Base-by-base conservation (phyloP, 2,329 filamentous ascomycete species). In the Hypoxylon sp. region DNA sequence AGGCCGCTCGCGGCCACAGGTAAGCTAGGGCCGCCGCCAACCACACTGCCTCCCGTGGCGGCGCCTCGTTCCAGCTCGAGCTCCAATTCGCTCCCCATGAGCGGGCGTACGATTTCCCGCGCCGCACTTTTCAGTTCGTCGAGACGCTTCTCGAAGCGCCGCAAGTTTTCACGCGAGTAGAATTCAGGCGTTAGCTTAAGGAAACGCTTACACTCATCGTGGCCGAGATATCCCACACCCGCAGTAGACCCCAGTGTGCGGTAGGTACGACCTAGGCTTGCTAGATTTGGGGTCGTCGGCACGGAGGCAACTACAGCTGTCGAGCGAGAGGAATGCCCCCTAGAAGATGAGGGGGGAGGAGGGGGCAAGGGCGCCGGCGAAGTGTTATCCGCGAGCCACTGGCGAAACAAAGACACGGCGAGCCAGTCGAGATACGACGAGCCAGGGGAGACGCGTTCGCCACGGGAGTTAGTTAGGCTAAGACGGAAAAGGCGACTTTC, bases 371-470 rank as follows among this genome's bases (percentile, higher is more conserved):
- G 87, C 3, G 89, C 85, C 0, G 92, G 90, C 1, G 91, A 90
- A 4, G 92, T 97, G 76, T 93, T 94, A 72, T 97, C 94, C 3
- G 93, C 92, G 6, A 97, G 83, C 93, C 94, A 97, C 77, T 97
- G 93, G 3, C 94, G 87, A 79, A 97, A 98, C 11, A 97, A 82
- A 43, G 88, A 92, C 50, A 97, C 87, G 17, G 89, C 93, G 6
- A 97, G 86, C 94, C 94, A 97, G 78, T 97, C 93, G 20, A 97
- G 82, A 76, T 94, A 97, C 56, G 88, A 89, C 51, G 90, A 95
- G 19, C 83, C 82, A 0, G 94, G 94, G 2, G 85, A 90, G 46
- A 97, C 91, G 56, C 93, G 87, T 74, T 97, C 93, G 56, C 94
- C 94, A 66, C 89, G 84, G 10, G 88, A 86, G 19, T 91, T 97